phyloP scores from a whole-genome alignment of 139 green algal genomes.

The Coccomyxa sp. region DNA sequence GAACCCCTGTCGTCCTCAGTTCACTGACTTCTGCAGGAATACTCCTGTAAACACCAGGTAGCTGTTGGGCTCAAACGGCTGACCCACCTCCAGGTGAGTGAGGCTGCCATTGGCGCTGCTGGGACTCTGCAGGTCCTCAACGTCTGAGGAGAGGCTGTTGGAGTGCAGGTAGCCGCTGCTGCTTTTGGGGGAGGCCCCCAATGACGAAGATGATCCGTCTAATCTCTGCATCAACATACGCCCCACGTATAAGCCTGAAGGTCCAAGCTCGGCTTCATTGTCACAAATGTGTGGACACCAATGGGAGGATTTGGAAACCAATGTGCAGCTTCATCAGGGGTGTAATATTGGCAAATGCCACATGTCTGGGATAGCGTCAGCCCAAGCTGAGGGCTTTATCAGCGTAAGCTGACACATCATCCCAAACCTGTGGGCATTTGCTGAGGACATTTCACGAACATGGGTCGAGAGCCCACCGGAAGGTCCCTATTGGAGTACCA shows the following conservation, averaged over 20 bases:
- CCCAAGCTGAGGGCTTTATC: too few species aligned
- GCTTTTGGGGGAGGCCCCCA: not conserved
- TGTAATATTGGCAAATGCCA: too few species aligned
- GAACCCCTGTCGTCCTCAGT: too few species aligned
- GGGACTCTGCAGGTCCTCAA: not conserved
- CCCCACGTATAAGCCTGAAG: not conserved
- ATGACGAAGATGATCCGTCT: not conserved
- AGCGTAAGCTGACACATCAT: too few species aligned
- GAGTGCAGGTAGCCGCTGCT: not conserved
- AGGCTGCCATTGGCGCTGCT: not conserved
- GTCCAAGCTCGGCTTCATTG: not conserved
- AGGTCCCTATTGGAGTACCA: not conserved
- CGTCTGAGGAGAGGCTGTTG: not conserved
- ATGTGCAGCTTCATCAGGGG: too few species aligned
- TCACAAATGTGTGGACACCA: too few species aligned
- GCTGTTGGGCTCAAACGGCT: too few species aligned
- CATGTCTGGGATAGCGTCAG: too few species aligned
- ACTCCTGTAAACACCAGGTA: too few species aligned
- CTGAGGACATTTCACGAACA: not conserved
- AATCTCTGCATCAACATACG: conserved; percentile 10
- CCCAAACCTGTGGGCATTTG: too few species aligned
- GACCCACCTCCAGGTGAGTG: not conserved
- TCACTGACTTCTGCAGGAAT: too few species aligned
- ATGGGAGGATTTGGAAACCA: too few species aligned
- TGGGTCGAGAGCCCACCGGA: conserved; percentile 1